Evolutionary conservation across 176 grass and related monocot species (phyloP).

Genomic region (sorghum (Sorghum bicolor)): Sorghum_bicolor_NCBIv3 NC_012872.2:53505001-53505500

Average conservation of each 20-base stretch:
- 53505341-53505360: background rate
- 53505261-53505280: background rate
- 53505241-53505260: background rate
- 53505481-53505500: conserved; percentile 51
- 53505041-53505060: too few relatives aligned
- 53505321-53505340: conserved; percentile 23
- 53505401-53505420: conserved; percentile 71
- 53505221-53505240: background rate
- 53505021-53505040: background rate
- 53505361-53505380: conserved; percentile 1
- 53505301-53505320: conserved; percentile 15
- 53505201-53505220: background rate
- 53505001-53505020: too few relatives aligned
- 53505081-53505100: background rate
- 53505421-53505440: conserved; percentile 88
- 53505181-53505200: background rate
- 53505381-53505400: conserved; percentile 68
- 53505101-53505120: background rate
- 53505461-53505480: conserved; percentile 85
- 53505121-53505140: background rate
- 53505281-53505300: background rate
- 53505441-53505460: conserved; percentile 86
- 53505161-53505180: background rate
- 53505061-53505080: background rate
- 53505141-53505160: background rate